phyloP scores from a whole-genome alignment of 345 rosid species.

The Jatropha curcas region DNA sequence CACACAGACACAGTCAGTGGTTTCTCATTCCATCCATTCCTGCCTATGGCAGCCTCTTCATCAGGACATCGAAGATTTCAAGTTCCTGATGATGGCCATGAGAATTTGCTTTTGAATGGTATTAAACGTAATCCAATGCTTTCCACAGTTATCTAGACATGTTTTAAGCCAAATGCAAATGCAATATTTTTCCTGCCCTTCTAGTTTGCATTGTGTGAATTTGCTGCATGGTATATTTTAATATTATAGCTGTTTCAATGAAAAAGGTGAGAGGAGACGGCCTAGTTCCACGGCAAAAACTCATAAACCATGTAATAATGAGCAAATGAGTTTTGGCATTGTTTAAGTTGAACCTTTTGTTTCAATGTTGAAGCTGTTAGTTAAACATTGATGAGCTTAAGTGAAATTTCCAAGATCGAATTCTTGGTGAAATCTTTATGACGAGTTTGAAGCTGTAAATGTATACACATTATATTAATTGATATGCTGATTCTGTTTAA shows the following conservation, averaged over 20 bases:
- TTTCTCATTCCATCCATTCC: slow-evolving; percentile 83
- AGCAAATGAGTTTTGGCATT: neutral
- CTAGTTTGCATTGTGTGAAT: neutral
- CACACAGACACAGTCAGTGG: slow-evolving; percentile 79
- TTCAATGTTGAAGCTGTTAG: neutral
- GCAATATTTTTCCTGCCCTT: neutral
- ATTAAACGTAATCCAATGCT: slow-evolving; percentile 6
- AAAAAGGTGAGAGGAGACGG: neutral
- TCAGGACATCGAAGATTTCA: slow-evolving; percentile 88
- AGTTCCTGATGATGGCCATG: slow-evolving; percentile 50
- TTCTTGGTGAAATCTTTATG: neutral
- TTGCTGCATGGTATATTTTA: neutral
- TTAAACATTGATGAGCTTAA: neutral
- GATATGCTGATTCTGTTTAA: neutral
- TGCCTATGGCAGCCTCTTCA: slow-evolving; percentile 91
- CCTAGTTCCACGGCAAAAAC: neutral
- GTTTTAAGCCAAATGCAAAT: neutral
- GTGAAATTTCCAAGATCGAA: neutral
- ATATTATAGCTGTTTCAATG: neutral
- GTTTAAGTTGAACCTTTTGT: neutral
- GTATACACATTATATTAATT: too few relatives aligned
- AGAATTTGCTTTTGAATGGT: slow-evolving; percentile 49
- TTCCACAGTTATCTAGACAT: slow-evolving; percentile 7
- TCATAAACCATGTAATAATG: neutral
- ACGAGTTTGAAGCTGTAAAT: too few relatives aligned